Conservation (phyloP, 768 basidiomycete genomes). For the Auricularia heimuer region DNA sequence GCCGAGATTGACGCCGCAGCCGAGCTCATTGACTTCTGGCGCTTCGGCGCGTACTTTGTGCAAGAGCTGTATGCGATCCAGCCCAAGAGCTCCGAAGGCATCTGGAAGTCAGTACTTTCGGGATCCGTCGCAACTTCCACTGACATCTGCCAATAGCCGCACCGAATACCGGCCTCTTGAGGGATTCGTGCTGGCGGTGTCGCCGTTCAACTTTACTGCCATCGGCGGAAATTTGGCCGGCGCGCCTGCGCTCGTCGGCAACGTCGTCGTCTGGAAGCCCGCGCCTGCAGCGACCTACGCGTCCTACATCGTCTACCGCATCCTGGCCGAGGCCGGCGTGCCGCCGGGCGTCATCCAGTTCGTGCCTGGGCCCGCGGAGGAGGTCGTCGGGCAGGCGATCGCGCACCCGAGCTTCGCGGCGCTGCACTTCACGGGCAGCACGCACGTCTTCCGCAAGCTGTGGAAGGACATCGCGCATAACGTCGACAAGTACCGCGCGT, state of each 20-base stretch:
- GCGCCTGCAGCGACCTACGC: slow-evolving; percentile 92
- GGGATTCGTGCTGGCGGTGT: slow-evolving; percentile 95
- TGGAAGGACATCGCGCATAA: slow-evolving; percentile 94
- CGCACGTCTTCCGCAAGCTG: slow-evolving; percentile 84
- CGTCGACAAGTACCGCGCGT: slow-evolving; percentile 76
- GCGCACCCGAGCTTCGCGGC: slow-evolving; percentile 71
- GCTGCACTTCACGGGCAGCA: slow-evolving; percentile 95
- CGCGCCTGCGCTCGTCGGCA: slow-evolving; percentile 89
- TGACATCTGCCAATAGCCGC: slow-evolving; percentile 43
- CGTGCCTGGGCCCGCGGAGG: slow-evolving; percentile 78
- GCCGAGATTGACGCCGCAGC: slow-evolving; percentile 99
- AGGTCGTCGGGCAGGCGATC: slow-evolving; percentile 79
- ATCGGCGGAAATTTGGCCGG: slow-evolving; percentile 93
- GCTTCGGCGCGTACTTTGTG: slow-evolving; percentile 94
- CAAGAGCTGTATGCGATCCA: slow-evolving; percentile 91
- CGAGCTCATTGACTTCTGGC: slow-evolving; percentile 91
- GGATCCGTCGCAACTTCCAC: neutral
- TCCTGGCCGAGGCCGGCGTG: slow-evolving; percentile 88
- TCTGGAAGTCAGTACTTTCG: slow-evolving; percentile 77
- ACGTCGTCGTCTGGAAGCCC: slow-evolving; percentile 95
- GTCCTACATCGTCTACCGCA: slow-evolving; percentile 85
- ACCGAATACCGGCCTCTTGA: slow-evolving; percentile 95
- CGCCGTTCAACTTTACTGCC: slow-evolving; percentile 98
- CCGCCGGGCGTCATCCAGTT: slow-evolving; percentile 96
- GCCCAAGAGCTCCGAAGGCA: slow-evolving; percentile 77